phyloP scores from a whole-genome alignment of 164 flowering plant species.

The Hamamelis virginiana region DNA sequence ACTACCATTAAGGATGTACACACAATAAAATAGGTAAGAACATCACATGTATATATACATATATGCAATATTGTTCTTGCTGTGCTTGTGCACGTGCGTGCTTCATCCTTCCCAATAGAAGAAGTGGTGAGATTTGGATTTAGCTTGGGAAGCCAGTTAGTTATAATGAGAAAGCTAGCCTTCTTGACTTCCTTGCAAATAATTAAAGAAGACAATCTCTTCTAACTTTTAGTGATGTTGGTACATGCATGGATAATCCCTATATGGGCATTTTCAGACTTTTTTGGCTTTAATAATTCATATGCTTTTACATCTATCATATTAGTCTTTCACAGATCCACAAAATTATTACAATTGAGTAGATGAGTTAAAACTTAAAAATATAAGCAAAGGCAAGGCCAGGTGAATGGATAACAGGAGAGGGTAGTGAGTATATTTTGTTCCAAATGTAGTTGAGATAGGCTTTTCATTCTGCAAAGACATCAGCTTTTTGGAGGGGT shows the following conservation, averaged over 20 bases:
- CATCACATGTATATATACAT: no score
- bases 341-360: neutral
- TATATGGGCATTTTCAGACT: slow-evolving; percentile 13
- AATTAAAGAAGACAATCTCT: neutral
- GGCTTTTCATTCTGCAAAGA: slow-evolving; percentile 21
- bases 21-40: no score
- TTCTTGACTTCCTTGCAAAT: no score
- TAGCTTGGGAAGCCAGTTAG: neutral
- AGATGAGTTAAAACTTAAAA: no score
- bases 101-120: no score
- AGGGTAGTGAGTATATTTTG: slow-evolving; percentile 13
- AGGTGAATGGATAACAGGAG: slow-evolving; percentile 15
- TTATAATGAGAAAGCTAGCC: neutral
- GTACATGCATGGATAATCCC: slow-evolving; percentile 7
- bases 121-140: neutral
- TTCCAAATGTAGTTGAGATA: slow-evolving; percentile 29
- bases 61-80: no score
- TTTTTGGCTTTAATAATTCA: slow-evolving; percentile 22
- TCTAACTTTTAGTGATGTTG: slow-evolving; percentile 5
- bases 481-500: slow-evolving; percentile 38
- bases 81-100: no score
- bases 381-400: neutral
- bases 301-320: slow-evolving; percentile 6
- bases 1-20: no score
- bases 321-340: slow-evolving; percentile 5